phyloP scores from a whole-genome alignment of 2,329 filamentous ascomycete genomes.

The Penicillium brevicompactum region DNA sequence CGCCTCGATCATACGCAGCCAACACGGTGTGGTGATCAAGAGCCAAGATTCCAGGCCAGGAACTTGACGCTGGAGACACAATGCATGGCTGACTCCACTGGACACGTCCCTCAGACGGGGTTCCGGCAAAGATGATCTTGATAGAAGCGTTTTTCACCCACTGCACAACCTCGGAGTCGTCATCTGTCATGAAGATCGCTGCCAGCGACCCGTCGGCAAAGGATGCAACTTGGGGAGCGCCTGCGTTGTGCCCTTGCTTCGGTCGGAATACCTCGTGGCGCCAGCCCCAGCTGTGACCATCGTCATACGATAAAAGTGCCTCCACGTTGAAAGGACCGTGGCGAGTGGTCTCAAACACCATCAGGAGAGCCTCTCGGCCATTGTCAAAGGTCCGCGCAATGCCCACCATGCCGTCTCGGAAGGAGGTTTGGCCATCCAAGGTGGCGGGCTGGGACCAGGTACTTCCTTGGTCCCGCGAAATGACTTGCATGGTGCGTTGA shows the following conservation, averaged over 20 bases:
- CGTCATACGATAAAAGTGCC: conserved; percentile 50
- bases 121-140: conserved; percentile 44
- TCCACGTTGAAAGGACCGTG: conserved; percentile 47
- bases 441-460: conserved; percentile 49
- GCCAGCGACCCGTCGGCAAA: conserved; percentile 45
- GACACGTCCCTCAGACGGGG: conserved; percentile 36
- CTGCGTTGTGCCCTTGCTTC: conserved; percentile 44
- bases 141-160: conserved; percentile 47
- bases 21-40: conserved; percentile 30
- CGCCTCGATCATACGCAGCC: conserved; percentile 34
- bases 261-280: conserved; percentile 48
- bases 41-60: conserved; percentile 44
- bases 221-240: conserved; percentile 49
- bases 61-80: conserved; percentile 35
- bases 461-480: conserved; percentile 46
- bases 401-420: conserved; percentile 47
- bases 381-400: conserved; percentile 39
- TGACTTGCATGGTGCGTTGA: conserved; percentile 54
- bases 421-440: conserved; percentile 42
- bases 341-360: conserved; percentile 52
- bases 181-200: conserved; percentile 52
- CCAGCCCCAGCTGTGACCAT: conserved; percentile 43
- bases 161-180: conserved; percentile 38
- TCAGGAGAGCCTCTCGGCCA: conserved; percentile 43
- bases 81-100: conserved; percentile 36